Evolutionary conservation across 768 basidiomycete species (phyloP).

Genomic region (Suillus subaureus): DNA sequence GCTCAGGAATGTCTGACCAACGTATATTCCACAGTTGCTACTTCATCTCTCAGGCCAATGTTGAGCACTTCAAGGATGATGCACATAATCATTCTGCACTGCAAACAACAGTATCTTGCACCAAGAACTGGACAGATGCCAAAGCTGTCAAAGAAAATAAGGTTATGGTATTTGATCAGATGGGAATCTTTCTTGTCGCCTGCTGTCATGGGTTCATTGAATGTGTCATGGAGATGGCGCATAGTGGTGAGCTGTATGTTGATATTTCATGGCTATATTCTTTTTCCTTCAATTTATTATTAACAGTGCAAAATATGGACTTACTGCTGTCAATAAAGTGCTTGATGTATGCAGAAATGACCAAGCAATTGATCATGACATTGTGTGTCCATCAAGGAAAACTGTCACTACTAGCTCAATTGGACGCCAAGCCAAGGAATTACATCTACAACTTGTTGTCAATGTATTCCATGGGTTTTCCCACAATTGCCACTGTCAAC

Average conservation of each 20-base stretch:
- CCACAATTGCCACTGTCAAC: conserved; percentile 20
- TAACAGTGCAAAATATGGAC: conserved; percentile 4
- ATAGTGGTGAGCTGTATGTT: conserved; percentile 39
- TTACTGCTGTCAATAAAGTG: conserved; percentile 21
- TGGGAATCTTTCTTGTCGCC: conserved; percentile 37
- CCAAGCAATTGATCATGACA: conserved; percentile 27
- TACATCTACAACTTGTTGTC: conserved; percentile 12
- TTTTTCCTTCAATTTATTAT: too few relatives aligned
- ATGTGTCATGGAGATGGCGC: conserved; percentile 35
- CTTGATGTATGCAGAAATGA: conserved; percentile 22
- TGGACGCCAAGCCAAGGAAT: conserved; percentile 8
- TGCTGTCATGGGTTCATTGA: conserved; percentile 38
- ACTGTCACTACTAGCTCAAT: conserved; percentile 21
- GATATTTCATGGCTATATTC: too few relatives aligned
- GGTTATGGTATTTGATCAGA: conserved; percentile 40
- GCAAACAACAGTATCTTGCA: conserved; percentile 16
- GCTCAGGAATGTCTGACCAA: conserved; percentile 19
- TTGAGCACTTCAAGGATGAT: conserved; percentile 29
- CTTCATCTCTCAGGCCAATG: conserved; percentile 26
- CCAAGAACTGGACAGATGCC: conserved; percentile 37
- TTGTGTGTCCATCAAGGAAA: conserved; percentile 27
- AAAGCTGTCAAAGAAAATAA: conserved; percentile 29
- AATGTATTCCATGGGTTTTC: too few relatives aligned
- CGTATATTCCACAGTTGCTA: conserved; percentile 26
- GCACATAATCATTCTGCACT: background rate